phyloP scores from a whole-genome alignment of 495 filamentous ascomycete genomes.

The Xylaria intraflava region DNA sequence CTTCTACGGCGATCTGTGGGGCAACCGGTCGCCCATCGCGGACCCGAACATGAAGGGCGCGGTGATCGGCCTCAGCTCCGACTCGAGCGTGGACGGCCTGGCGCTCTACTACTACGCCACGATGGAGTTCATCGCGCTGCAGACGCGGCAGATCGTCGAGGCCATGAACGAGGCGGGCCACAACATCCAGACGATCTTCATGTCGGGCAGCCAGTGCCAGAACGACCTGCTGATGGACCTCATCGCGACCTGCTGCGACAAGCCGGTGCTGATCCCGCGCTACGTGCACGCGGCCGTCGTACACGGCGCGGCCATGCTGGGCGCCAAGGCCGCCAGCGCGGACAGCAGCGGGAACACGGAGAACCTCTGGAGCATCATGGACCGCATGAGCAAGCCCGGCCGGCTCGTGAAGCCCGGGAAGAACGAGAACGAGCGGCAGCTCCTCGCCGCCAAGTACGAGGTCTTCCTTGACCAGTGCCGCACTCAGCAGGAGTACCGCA shows the following conservation, averaged over 20 bases:
- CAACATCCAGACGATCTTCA: conserved; percentile 84
- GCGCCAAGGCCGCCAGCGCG: conserved; percentile 84
- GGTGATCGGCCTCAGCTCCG: conserved; percentile 75
- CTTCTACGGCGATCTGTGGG: conserved; percentile 98
- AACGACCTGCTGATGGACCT: conserved; percentile 86
- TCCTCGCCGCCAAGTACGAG: conserved; percentile 79
- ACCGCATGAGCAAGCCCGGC: conserved; percentile 93
- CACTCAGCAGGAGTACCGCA: conserved; percentile 66
- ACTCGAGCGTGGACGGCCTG: conserved; percentile 77
- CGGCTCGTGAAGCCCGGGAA: conserved; percentile 66
- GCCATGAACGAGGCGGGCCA: conserved; percentile 85
- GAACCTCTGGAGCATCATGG: conserved; percentile 92
- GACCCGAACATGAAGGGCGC: conserved; percentile 88
- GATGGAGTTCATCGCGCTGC: conserved; percentile 94
- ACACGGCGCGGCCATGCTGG: conserved; percentile 94
- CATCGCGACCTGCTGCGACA: conserved; percentile 81
- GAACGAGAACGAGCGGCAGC: conserved; percentile 64
- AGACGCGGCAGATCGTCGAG: conserved; percentile 91
- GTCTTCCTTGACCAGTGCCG: conserved; percentile 73
- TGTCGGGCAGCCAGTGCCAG: conserved; percentile 96
- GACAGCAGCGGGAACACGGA: conserved; percentile 71
- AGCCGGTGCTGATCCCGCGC: conserved; percentile 84
- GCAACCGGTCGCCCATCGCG: conserved; percentile 89
- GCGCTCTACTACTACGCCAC: conserved; percentile 88
- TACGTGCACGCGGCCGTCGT: conserved; percentile 96